Evolutionary conservation across 139 green algal genomes (phyloP), one percentile per base, ranked within the genome.

Genomic region (Klebsormidium nitens): DNA sequence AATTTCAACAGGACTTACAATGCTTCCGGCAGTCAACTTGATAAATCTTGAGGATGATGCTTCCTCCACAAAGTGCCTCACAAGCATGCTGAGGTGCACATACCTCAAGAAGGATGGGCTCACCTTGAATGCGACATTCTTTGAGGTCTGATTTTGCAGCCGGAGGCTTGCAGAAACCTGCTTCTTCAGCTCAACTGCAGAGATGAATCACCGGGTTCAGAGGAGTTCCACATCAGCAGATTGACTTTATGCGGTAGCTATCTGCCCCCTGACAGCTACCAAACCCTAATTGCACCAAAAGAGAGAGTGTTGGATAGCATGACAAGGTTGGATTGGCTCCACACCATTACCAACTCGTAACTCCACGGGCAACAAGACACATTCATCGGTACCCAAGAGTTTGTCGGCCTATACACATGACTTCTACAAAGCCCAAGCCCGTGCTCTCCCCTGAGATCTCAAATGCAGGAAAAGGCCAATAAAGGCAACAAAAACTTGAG

Each of bases 71-170:
- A n/a, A n/a, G n/a, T n/a, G n/a, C n/a, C n/a, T n/a, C n/a, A n/a
- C n/a, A n/a, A 64, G 28, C 26, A 34, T 64, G 28, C 17, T 17
- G 17, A 64, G 17, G 28, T 17, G 17, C 19, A 64, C 14, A 64
- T 52, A 36, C 17, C 44, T 17, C 17, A 64, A 38, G 14, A 19
- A 19, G 56, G 56, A 64, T 34, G 34, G 11, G 35, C 29, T 17
- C 8, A 74, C 66, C 70, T 92, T 92, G 75, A 92, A 92, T 3
- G 86, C 87, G 32, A 89, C 70, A 19, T 77, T 65, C 36, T 88
- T 76, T 2, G 49, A 59, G 17, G 48, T 79, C 0, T 73, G 47
- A 68, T 93, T 93, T 5, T 81, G 50, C 34, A 93, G 64, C n/a
- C 65, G 75, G 6, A 93, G 65, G 5, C 82, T 86, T 29, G 83